These are phyloP conservation scores for Nakazawaea anatomiae DNA, from an alignment of 805 yeast genomes.

Conservation along the genomic window DNA sequence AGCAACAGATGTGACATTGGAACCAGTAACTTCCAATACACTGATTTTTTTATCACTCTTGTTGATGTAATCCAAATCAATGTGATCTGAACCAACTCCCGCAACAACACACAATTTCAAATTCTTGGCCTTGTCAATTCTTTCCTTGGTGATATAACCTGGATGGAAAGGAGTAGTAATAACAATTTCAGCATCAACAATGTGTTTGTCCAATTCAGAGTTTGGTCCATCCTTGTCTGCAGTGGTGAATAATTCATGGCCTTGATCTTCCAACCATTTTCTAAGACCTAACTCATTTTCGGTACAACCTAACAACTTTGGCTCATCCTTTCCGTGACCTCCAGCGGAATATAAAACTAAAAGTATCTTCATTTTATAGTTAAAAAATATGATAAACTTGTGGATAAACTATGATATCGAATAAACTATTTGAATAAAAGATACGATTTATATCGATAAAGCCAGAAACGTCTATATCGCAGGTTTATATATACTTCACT, in stretches of 20 bases:
- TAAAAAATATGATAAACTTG: not conserved
- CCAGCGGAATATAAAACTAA: conserved; percentile 56
- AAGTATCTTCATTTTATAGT: conserved; percentile 33
- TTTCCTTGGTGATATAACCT: conserved; percentile 62
- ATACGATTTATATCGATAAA: too few relatives aligned
- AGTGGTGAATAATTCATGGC: conserved; percentile 64
- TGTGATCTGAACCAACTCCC: conserved; percentile 82
- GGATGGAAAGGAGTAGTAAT: conserved; percentile 85
- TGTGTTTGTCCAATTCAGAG: conserved; percentile 55
- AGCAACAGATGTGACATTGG: conserved; percentile 75
- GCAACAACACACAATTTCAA: conserved; percentile 71
- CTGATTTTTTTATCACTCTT: conserved; percentile 58
- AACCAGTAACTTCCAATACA: conserved; percentile 78
- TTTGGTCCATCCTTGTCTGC: conserved; percentile 59
- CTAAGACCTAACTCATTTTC: conserved; percentile 75
- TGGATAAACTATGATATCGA: too few relatives aligned
- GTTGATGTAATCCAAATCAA: conserved; percentile 57
- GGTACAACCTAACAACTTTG: conserved; percentile 59
- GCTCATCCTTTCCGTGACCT: conserved; percentile 52
- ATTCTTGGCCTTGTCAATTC: conserved; percentile 65
- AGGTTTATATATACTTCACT: too few relatives aligned
- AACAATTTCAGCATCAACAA: conserved; percentile 68
- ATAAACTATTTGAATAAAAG: too few relatives aligned
- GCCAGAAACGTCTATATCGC: too few relatives aligned
- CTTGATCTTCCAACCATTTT: conserved; percentile 55